A percentile compares a stretch with the other conserved stretches of the same genome.
These are phyloP conservation scores for Begonia fuchsioides DNA, from an alignment of 306 rosid species.

Conservation along the genomic window DNA sequence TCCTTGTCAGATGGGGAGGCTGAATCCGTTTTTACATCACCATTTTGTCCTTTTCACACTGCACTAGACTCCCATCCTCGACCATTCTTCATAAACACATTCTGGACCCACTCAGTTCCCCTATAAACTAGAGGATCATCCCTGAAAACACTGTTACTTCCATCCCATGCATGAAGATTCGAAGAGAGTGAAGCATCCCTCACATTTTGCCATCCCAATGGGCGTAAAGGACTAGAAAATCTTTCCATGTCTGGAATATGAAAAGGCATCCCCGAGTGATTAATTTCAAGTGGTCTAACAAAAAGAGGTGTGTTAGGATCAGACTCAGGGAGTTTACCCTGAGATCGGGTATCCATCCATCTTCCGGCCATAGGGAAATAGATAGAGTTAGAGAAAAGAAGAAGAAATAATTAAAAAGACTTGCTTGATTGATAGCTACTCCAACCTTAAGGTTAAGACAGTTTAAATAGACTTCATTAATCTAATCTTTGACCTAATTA, in stretches of 20 bases:
- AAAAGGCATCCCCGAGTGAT: constrained; percentile 73
- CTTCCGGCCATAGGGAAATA: too few relatives aligned
- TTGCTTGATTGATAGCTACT: too few relatives aligned
- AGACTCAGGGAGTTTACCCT: too few relatives aligned
- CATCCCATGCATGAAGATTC: constrained; percentile 90
- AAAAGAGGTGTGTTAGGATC: too few relatives aligned
- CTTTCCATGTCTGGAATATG: constrained; percentile 83
- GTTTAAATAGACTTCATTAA: too few relatives aligned
- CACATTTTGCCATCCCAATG: constrained; percentile 83
- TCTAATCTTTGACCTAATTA: too few relatives aligned
- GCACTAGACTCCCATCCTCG: constrained; percentile 81
- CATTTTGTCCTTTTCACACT: constrained; percentile 78
- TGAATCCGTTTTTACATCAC: constrained; percentile 56
- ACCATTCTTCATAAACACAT: constrained; percentile 54
- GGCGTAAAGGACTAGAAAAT: constrained; percentile 76
- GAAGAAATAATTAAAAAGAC: too few relatives aligned
- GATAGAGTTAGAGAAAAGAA: too few relatives aligned
- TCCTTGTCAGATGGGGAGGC: constrained; percentile 60
- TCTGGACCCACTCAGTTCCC: constrained; percentile 87
- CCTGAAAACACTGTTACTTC: constrained; percentile 63
- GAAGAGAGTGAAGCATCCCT: constrained; percentile 89
- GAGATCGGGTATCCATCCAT: too few relatives aligned
- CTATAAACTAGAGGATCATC: constrained; percentile 67
- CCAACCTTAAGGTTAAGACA: too few relatives aligned
- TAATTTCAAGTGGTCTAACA: constrained; percentile 83